Percentiles rank a stretch among this genome's conserved stretches.
Evolutionary conservation across 805 yeast genomes (phyloP).

Genomic region (Maudiozyma saulgeensis): DNA sequence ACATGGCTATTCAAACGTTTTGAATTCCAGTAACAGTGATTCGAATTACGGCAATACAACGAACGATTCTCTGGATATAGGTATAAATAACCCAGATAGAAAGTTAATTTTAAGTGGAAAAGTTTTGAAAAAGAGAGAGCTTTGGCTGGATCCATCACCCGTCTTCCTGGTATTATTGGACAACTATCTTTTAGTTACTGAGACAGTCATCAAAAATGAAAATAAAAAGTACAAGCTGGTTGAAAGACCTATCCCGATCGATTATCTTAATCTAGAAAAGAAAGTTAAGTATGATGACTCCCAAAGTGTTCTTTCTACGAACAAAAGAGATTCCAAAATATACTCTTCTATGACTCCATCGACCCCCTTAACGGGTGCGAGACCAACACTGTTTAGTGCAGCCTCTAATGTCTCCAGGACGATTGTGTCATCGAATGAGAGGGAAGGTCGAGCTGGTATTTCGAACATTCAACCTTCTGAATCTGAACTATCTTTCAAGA

Average conservation of each 20-base stretch:
- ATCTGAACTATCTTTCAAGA: conserved; percentile 33
- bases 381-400: conserved; percentile 17
- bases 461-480: conserved; percentile 10
- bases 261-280: conserved; percentile 46
- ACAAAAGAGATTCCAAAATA: conserved; percentile 5
- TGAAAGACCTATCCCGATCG: conserved; percentile 55
- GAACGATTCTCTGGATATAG: conserved; percentile 32
- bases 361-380: conserved; percentile 14
- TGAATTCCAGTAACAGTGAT: not conserved
- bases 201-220: conserved; percentile 37
- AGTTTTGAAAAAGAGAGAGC: conserved; percentile 52
- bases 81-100: conserved; percentile 45
- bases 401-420: conserved; percentile 17
- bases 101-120: conserved; percentile 50
- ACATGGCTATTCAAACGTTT: conserved; percentile 21
- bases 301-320: conserved; percentile 4
- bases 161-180: conserved; percentile 54
- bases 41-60: not conserved
- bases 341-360: not conserved
- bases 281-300: conserved; percentile 17
- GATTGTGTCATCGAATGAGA: conserved; percentile 1
- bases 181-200: conserved; percentile 59
- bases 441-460: conserved; percentile 7
- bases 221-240: conserved; percentile 32
- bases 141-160: conserved; percentile 47